Evolutionary conservation across 768 basidiomycete species (phyloP), one percentile per base, ranked within the genome.

Genomic region (Termitomyces sp.): DNA sequence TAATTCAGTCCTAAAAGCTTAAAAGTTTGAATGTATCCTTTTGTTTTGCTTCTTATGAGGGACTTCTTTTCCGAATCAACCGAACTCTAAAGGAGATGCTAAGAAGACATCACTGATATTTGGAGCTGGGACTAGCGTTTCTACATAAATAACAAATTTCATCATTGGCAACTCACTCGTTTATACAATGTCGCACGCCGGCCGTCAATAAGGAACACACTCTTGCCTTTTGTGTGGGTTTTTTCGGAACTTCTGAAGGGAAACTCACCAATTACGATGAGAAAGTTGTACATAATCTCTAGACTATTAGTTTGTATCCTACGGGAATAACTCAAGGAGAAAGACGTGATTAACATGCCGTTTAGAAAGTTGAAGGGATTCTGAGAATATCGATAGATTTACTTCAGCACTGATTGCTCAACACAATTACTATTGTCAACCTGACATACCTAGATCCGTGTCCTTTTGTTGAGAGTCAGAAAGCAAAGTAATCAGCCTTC

Each of bases 211-310:
- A 41, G 18, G 8, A 40, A 53, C 26, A 51, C 67, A 69, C 9
- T 64, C 56, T 10, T 50, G 9, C 28, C 63, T 63, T 50, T 64
- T 65, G 49, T 68, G 68, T 55, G 65, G 67, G 54, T 66, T 69
- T n/a, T n/a, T 50, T 63, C 3, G 23, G 51, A 7, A 47, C 18
- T n/a, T 59, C 18, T 0, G 51, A 12, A 18, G 55, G 30, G 13
- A 10, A 62, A 30, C 56, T 59, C 56, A 13, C 58, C 52, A 32
- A 59, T 48, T 38, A 70, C 58, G 23, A 69, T 44, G 40, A 69
- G 59, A 13, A 56, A 20, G 20, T 12, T 41, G 67, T 18, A 41
- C 64, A 30, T 64, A 64, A 58, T 70, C 63, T 55, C 66, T 69
- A 30, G 47, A 62, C 28, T 57, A 30, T 26, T 60, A 58, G 20